These are phyloP conservation scores for Aspergillus sojae DNA, from an alignment of 2,329 filamentous ascomycete genomes.

Conservation along the genomic window DNA sequence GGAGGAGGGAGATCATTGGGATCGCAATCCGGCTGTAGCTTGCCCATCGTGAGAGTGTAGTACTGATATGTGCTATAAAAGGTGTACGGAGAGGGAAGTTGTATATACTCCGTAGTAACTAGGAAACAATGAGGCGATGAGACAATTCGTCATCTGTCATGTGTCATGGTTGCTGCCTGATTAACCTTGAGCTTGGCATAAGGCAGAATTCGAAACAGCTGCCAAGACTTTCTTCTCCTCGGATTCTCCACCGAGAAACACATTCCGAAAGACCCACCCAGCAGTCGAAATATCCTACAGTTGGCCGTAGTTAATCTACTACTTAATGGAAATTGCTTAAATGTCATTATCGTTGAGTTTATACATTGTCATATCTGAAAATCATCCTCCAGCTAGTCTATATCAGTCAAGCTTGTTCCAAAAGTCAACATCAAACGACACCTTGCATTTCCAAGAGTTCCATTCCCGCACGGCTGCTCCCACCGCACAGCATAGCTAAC, in stretches of 20 bases:
- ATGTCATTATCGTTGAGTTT: too few species aligned
- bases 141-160: neutral
- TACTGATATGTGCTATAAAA: neutral
- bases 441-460: slow-evolving; percentile 7
- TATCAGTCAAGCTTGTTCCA: slow-evolving; percentile 2
- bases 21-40: neutral
- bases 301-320: too few species aligned
- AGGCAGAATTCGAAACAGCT: neutral
- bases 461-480: slow-evolving; percentile 16
- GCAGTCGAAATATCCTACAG: too few species aligned
- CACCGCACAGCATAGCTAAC: slow-evolving; percentile 12
- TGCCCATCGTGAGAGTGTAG: neutral
- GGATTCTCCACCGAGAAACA: too few species aligned
- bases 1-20: neutral
- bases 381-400: neutral
- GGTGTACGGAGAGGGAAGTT: neutral
- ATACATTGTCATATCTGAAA: too few species aligned
- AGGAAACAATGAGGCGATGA: neutral
- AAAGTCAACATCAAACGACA: slow-evolving; percentile 4
- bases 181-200: neutral
- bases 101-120: neutral
- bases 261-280: too few species aligned
- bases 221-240: too few species aligned
- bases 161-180: neutral
- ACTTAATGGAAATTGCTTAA: too few species aligned